Conservation (phyloP, 2,329 filamentous ascomycete species). For the Calonectria hongkongensis region DNA sequence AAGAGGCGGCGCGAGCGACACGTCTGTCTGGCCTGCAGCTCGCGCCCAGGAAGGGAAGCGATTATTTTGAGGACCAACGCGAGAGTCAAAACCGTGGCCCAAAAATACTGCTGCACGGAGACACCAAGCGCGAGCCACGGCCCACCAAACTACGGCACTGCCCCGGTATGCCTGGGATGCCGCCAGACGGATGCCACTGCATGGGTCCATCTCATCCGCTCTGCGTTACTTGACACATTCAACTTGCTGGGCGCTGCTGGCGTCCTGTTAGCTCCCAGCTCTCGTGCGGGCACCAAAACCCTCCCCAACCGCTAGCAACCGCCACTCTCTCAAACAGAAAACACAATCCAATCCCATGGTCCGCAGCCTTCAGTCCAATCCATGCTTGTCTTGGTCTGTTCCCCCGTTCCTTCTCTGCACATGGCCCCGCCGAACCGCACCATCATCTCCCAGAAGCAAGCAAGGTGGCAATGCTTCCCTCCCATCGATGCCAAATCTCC, state of each 20-base stretch:
- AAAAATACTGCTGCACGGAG: constrained; percentile 26
- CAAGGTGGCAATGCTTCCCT: constrained; percentile 40
- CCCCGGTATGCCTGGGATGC: constrained; percentile 50
- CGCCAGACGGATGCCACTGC: constrained; percentile 51
- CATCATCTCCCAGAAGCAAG: constrained; percentile 50
- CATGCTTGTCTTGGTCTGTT: constrained; percentile 19
- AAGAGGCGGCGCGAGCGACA: constrained; percentile 15
- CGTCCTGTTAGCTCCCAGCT: constrained; percentile 26
- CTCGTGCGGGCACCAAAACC: constrained; percentile 29
- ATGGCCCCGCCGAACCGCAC: constrained; percentile 47
- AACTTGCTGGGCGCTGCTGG: constrained; percentile 43
- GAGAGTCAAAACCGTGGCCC: constrained; percentile 7
- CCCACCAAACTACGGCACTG: constrained; percentile 54
- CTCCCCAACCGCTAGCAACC: constrained; percentile 30
- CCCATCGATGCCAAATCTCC: constrained; percentile 41
- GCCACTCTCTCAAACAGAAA: constrained; percentile 27
- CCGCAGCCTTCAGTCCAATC: constrained; percentile 22
- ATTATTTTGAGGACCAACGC: constrained; percentile 9
- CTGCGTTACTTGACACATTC: constrained; percentile 55
- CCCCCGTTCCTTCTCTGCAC: constrained; percentile 39
- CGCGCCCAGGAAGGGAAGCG: neutral
- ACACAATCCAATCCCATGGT: constrained; percentile 33
- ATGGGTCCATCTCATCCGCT: constrained; percentile 45
- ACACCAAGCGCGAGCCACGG: constrained; percentile 39
- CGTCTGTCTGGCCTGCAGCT: neutral